Percentiles rank a stretch among this genome's conserved stretches.
Conservation (phyloP, 2,329 filamentous ascomycete species). For the Emericellopsis atlantica region DNA sequence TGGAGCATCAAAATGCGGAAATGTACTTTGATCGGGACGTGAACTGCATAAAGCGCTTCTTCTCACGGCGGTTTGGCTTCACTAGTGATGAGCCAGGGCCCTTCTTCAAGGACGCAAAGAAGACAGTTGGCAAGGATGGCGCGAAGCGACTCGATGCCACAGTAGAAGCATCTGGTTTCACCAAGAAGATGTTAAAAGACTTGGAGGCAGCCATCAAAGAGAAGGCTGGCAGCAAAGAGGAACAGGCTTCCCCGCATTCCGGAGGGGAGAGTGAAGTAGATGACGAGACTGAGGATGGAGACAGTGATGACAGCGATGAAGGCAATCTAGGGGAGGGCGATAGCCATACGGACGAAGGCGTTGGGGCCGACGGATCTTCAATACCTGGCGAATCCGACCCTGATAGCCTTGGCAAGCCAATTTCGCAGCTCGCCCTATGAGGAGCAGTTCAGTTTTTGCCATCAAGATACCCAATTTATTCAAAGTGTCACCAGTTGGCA, state of each 20-base stretch:
- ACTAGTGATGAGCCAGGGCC: conserved; percentile 71
- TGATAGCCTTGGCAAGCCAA: no score
- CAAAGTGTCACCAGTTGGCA: no score
- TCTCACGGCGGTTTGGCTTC: conserved; percentile 80
- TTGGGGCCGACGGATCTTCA: no score
- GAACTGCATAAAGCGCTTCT: conserved; percentile 89
- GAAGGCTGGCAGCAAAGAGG: conserved; percentile 38
- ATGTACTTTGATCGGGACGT: conserved; percentile 98
- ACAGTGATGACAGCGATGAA: no score
- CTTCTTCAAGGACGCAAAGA: conserved; percentile 73
- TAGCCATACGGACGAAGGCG: no score
- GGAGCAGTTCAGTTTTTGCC: no score
- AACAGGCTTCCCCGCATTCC: conserved; percentile 10
- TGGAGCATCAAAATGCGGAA: conserved; percentile 85
- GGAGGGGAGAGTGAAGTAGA: conserved; percentile 15
- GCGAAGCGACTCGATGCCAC: conserved; percentile 68
- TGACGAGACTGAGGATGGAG: conserved; percentile 6
- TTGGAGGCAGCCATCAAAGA: conserved; percentile 81
- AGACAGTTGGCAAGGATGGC: conserved; percentile 53
- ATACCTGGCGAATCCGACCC: no score
- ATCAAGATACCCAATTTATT: no score
- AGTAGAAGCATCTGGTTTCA: conserved; percentile 88
- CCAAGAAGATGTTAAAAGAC: conserved; percentile 92
- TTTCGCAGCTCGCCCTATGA: no score
- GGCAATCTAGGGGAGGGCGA: no score